Conservation (phyloP, 306 rosid species). For the Pyrus bretschneideri region DNA sequence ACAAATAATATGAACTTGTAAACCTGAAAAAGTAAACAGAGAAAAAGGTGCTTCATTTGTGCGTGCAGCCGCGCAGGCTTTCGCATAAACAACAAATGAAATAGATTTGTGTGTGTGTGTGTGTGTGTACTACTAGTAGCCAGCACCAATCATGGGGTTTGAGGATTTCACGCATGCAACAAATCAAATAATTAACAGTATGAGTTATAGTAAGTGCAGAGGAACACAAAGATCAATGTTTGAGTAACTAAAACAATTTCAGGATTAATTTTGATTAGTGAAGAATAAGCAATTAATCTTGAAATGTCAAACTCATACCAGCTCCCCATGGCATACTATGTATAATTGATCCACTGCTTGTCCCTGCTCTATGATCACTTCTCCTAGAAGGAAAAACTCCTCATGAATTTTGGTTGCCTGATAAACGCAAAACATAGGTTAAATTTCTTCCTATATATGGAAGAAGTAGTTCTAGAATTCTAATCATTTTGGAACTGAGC, state of each 20-base stretch:
- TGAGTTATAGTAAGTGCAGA: not conserved
- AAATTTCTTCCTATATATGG: not conserved
- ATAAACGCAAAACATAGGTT: conserved; percentile 9
- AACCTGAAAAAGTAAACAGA: not conserved
- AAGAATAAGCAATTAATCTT: not conserved
- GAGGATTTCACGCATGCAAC: no score
- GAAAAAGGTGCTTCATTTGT: not conserved
- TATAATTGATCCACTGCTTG: conserved; percentile 47
- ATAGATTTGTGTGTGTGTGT: not conserved
- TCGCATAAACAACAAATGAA: not conserved
- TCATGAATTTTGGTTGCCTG: conserved; percentile 51
- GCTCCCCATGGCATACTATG: conserved; percentile 47
- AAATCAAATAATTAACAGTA: not conserved
- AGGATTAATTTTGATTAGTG: not conserved
- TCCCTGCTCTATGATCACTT: conserved; percentile 53
- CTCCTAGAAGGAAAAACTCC: conserved; percentile 62
- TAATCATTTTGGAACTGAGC: not conserved
- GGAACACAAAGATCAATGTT: conserved; percentile 1
- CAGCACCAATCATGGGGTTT: not conserved
- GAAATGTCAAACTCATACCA: conserved; percentile 32
- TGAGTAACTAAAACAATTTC: not conserved
- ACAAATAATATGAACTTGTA: not conserved
- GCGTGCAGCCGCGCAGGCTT: not conserved
- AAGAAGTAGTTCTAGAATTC: conserved; percentile 2
- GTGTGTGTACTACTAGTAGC: not conserved